Conservation (phyloP, 768 basidiomycete genomes). For the Boletus speciosus region DNA sequence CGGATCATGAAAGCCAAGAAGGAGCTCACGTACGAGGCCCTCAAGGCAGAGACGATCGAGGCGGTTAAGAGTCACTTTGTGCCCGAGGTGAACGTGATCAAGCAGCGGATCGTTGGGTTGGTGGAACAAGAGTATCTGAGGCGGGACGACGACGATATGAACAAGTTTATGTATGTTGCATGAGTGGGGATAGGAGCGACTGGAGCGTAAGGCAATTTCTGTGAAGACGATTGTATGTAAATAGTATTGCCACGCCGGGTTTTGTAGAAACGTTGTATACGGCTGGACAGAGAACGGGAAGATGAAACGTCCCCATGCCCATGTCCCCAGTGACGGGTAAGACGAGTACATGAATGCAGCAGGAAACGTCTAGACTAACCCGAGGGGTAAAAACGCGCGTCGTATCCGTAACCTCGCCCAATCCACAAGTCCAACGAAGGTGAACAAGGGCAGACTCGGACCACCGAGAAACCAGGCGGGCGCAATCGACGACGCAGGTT, state of each 20-base stretch:
- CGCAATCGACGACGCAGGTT: not conserved
- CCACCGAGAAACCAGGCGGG: no score
- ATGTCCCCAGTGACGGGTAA: not conserved
- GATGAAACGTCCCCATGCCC: not conserved
- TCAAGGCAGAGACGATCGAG: conserved; percentile 80
- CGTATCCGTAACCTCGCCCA: not conserved
- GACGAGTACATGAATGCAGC: not conserved
- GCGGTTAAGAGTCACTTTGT: conserved; percentile 86
- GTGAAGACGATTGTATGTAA: not conserved
- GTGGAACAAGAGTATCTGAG: conserved; percentile 87
- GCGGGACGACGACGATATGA: conserved; percentile 69
- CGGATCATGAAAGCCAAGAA: conserved; percentile 94
- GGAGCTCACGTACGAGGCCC: conserved; percentile 71
- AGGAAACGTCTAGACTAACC: not conserved
- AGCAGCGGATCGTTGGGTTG: conserved; percentile 74
- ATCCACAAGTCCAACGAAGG: not conserved
- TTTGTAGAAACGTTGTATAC: no score
- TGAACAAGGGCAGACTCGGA: not conserved
- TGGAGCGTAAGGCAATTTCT: not conserved
- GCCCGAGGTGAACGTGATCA: conserved; percentile 81
- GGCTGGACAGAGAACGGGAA: not conserved
- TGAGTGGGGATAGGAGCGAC: conserved; percentile 24
- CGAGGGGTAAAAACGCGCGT: not conserved
- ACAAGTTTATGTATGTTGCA: conserved; percentile 77
- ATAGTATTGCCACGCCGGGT: not conserved